Percentiles rank a stretch among this genome's conserved stretches.
These are phyloP conservation scores for Pestalotiopsis sp. DNA, from an alignment of 2,329 filamentous ascomycete species.

Conservation along the genomic window DNA sequence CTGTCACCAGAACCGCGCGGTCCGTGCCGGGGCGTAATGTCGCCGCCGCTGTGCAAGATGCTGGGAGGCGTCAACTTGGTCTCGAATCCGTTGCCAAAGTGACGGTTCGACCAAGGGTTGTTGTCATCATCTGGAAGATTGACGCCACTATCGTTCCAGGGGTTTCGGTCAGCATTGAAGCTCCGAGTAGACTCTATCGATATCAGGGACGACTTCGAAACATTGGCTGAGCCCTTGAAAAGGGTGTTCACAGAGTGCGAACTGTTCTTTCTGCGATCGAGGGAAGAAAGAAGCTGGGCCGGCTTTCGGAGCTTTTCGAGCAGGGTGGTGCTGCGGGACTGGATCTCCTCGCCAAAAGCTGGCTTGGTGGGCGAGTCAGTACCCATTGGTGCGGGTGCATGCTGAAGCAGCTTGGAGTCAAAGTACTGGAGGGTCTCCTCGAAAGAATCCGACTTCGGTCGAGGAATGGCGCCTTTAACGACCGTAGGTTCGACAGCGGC, in stretches of 20 bases:
- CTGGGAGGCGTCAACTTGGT: constrained; percentile 60
- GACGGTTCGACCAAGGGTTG: constrained; percentile 64
- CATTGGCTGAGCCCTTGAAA: constrained; percentile 90
- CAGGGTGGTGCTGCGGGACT: constrained; percentile 77
- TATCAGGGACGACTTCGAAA: constrained; percentile 92
- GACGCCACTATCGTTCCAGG: constrained; percentile 97
- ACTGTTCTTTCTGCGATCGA: constrained; percentile 93
- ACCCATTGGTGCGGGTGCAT: constrained; percentile 77
- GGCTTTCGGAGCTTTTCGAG: constrained; percentile 95
- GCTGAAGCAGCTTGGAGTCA: constrained; percentile 93
- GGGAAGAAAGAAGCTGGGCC: constrained; percentile 79
- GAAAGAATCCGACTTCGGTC: constrained; percentile 98
- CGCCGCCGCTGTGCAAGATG: constrained; percentile 73
- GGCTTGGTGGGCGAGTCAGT: constrained; percentile 89
- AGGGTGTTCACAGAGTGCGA: constrained; percentile 83
- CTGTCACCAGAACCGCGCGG: constrained; percentile 86
- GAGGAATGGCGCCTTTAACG: constrained; percentile 91
- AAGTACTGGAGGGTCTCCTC: constrained; percentile 97
- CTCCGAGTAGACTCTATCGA: constrained; percentile 95
- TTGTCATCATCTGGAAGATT: constrained; percentile 87
- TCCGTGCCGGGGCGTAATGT: constrained; percentile 82
- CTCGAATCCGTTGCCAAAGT: constrained; percentile 67
- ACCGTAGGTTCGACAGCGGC: constrained; percentile 86
- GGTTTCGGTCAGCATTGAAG: constrained; percentile 87
- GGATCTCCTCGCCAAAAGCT: constrained; percentile 80